Conservation (phyloP, 164 flowering plant species). For the Umbilicus rupestris region DNA sequence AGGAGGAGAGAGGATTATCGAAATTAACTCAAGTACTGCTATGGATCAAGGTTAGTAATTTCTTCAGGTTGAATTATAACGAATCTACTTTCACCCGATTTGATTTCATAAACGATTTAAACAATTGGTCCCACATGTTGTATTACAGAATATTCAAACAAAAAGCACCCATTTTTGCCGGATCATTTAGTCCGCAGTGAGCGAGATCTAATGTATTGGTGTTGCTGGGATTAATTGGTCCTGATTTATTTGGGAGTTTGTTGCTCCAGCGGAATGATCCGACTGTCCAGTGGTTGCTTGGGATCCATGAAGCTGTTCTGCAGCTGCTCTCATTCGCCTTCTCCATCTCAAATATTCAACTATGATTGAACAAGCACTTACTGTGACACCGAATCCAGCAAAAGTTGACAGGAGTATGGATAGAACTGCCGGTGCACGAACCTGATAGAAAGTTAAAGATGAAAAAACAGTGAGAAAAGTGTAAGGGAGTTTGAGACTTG, state of each 20-base stretch:
- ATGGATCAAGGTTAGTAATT: too few species aligned
- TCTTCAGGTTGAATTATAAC: too few species aligned
- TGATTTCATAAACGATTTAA: too few species aligned
- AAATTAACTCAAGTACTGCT: too few species aligned
- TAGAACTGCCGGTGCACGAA: constrained; percentile 56
- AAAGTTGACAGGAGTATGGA: constrained; percentile 71
- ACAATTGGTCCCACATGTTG: too few species aligned
- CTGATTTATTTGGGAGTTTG: not conserved
- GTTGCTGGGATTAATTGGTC: not conserved
- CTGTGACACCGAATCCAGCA: constrained; percentile 73
- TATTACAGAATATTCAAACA: too few species aligned
- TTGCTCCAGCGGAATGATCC: not conserved
- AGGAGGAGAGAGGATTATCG: too few species aligned
- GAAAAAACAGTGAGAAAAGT: not conserved
- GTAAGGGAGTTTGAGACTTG: not conserved
- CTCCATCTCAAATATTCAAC: constrained; percentile 68
- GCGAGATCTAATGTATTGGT: not conserved
- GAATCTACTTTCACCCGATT: too few species aligned
- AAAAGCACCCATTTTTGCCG: too few species aligned
- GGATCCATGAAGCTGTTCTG: not conserved
- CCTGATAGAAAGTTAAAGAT: constrained; percentile 24
- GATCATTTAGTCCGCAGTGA: not conserved
- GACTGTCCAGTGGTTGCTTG: not conserved
- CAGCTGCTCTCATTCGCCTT: constrained; percentile 20
- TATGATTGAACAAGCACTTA: constrained; percentile 62